Evolutionary conservation across 345 rosid genomes (phyloP).

Genomic region (Acer campestre): DNA sequence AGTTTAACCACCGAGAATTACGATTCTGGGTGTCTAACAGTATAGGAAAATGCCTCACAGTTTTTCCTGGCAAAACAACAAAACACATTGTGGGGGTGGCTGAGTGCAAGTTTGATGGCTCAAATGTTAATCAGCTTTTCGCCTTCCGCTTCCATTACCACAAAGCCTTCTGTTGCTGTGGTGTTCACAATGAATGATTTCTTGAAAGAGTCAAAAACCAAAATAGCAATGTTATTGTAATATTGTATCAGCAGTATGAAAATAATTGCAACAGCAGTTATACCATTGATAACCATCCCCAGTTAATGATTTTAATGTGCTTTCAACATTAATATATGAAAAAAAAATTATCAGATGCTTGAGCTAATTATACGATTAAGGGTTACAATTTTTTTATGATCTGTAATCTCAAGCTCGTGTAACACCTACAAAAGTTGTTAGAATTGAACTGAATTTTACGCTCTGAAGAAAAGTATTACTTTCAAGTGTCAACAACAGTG

Average conservation of each 20-base stretch:
- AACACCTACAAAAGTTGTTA: no score
- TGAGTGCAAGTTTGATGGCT: slow-evolving; percentile 52
- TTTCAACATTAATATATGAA: neutral
- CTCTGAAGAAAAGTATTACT: no score
- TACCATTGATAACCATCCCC: neutral
- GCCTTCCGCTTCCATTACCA: slow-evolving; percentile 58
- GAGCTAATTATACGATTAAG: neutral
- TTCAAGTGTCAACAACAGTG: no score
- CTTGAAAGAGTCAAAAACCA: no score
- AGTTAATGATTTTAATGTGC: neutral
- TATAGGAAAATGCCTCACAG: slow-evolving; percentile 54
- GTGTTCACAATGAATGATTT: slow-evolving; percentile 38
- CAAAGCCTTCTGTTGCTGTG: slow-evolving; percentile 11
- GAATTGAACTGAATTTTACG: no score
- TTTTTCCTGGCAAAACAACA: slow-evolving; percentile 26
- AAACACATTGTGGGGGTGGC: slow-evolving; percentile 43
- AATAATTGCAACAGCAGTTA: neutral
- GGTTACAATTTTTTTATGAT: neutral
- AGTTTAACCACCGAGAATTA: slow-evolving; percentile 37
- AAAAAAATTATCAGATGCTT: neutral
- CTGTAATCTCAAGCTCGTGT: neutral
- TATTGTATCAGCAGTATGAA: neutral
- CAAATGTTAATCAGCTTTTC: slow-evolving; percentile 47
- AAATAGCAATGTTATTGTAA: neutral
- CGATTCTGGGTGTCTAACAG: slow-evolving; percentile 44